Evolutionary conservation across 2,329 filamentous ascomycete species (phyloP).

Genomic region (Ceratocystis cubensis): DNA sequence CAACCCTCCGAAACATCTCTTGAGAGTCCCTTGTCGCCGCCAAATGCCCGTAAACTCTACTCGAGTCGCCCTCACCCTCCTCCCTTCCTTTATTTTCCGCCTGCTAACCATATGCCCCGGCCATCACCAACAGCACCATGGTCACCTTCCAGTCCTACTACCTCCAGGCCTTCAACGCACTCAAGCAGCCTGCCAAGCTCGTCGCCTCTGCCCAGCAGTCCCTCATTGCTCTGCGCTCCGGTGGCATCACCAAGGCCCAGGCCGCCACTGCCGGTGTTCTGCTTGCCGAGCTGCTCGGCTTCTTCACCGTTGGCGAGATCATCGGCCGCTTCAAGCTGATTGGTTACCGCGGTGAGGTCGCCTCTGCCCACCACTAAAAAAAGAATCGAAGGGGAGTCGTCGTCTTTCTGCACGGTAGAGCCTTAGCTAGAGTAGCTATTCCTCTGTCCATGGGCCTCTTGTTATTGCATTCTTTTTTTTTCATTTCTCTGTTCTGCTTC

Average conservation of each 20-base stretch:
- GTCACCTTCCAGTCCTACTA: slow-evolving; percentile 80
- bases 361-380: slow-evolving; percentile 46
- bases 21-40: not conserved
- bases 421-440: slow-evolving; percentile 1
- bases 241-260: slow-evolving; percentile 60
- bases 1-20: not conserved
- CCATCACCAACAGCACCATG: slow-evolving; percentile 44
- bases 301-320: slow-evolving; percentile 97
- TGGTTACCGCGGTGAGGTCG: slow-evolving; percentile 66
- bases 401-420: not conserved
- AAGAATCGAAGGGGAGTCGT: not conserved
- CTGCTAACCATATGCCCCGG: slow-evolving; percentile 1
- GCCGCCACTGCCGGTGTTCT: slow-evolving; percentile 64
- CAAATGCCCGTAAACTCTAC: not conserved
- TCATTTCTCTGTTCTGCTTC: not conserved
- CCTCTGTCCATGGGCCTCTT: not conserved
- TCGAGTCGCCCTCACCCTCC: not conserved
- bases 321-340: slow-evolving; percentile 90
- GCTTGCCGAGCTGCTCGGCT: slow-evolving; percentile 75
- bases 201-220: slow-evolving; percentile 44
- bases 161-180: slow-evolving; percentile 56
- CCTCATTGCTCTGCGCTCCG: slow-evolving; percentile 45
- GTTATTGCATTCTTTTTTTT: slow-evolving; percentile 10
- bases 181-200: slow-evolving; percentile 55
- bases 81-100: slow-evolving; percentile 17